Percentiles rank a stretch among this genome's conserved stretches.
phyloP scores from a whole-genome alignment of 495 filamentous ascomycete species.

The Trichoderma asperelloides region DNA sequence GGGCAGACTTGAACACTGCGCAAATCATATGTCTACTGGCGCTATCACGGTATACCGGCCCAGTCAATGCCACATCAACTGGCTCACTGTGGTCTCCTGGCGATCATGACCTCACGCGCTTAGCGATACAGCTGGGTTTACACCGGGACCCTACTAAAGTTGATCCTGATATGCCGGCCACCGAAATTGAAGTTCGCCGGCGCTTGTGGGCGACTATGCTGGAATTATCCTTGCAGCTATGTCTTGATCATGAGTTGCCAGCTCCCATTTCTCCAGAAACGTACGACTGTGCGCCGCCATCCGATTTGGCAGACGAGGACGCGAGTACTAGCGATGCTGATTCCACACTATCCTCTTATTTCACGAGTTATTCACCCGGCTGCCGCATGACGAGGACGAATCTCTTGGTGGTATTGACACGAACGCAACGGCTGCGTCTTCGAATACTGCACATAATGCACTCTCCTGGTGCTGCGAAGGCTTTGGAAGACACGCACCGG shows the following conservation, averaged over 20 bases:
- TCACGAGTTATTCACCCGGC: neutral
- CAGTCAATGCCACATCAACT: constrained; percentile 27
- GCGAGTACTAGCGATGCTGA: constrained; percentile 16
- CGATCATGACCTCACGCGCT: neutral
- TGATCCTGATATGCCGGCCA: constrained; percentile 12
- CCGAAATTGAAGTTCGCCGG: constrained; percentile 43
- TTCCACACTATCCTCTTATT: neutral
- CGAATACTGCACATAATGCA: constrained; percentile 29
- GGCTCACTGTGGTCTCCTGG: constrained; percentile 1
- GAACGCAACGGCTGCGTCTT: constrained; percentile 29
- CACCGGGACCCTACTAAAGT: constrained; percentile 8
- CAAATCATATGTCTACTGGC: constrained; percentile 35
- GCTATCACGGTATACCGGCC: constrained; percentile 31
- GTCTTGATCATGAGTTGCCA: constrained; percentile 37
- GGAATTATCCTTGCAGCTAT: constrained; percentile 38
- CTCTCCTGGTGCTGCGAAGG: constrained; percentile 15
- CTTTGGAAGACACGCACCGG: neutral
- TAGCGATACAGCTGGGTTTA: neutral
- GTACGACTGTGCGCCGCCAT: constrained; percentile 33
- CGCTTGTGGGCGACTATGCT: constrained; percentile 44
- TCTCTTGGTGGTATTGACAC: constrained; percentile 24
- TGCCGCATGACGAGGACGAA: constrained; percentile 23
- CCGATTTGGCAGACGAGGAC: constrained; percentile 29
- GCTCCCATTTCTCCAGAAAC: constrained; percentile 33
- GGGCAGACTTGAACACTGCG: constrained; percentile 31